Evolutionary conservation across 75 land plant species (phyloP), one percentile per base, ranked within the genome.

Genomic region (Picea glauca): DNA sequence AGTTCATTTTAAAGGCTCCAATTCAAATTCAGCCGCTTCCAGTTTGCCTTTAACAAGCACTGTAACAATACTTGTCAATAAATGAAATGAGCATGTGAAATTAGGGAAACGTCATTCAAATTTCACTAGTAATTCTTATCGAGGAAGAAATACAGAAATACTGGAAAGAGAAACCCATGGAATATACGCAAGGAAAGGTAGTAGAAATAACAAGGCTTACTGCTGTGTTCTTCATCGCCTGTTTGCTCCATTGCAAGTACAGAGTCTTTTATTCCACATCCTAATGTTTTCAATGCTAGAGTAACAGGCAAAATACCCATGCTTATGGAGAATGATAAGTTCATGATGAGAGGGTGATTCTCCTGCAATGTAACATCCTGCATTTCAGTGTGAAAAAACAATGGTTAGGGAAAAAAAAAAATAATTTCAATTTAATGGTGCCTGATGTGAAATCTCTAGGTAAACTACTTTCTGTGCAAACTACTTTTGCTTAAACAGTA

Each of bases 241-340:
- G 91, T 63, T 38, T 86, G 88, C 68, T 88, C 89, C 67, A 78
- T 82, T 21, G 90, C 81, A 77, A 90, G 84, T 20, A 83, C 84
- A 38, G 94, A 85, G 63, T 84, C 78, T 76, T 85, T 86, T 65
- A 95, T 87, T 74, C 99, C 99, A 87, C 99, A 97, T 14, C 93
- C 87, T 57, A 79, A 60, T 72, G 98, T 90, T 77, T 82, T 87
- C 66, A 97, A 38, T 31, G 88, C 83, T 61, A 97, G 76, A 13
- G 74, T 84, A 57, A 89, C 80, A 13, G 96, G 98, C 58, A 93
- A 63, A 80, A 96, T 82, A 74, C 99, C 95, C 73, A 91, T 79
- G 80, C 96, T 93, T 21, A 93, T 77, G 11, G 89, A 76, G 65
- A 90, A 88, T 64, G 94, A 83, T 4, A 95, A 74, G 78, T 95